A percentile compares a stretch with the other conserved stretches of the same genome.
Conservation (phyloP, 495 filamentous ascomycete species). For the Monascus purpureus region DNA sequence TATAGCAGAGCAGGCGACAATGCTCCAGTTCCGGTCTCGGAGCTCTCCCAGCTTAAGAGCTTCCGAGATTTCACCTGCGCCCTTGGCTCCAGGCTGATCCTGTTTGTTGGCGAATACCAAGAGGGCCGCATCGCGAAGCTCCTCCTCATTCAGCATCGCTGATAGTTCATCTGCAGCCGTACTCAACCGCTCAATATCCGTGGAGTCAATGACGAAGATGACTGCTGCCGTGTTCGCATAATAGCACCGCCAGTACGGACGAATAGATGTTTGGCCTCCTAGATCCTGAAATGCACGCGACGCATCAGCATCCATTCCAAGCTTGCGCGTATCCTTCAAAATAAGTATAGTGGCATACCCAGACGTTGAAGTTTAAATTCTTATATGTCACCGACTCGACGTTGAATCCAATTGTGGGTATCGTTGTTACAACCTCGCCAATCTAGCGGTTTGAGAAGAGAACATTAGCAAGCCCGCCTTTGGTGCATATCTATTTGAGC, state of each 20-base stretch:
- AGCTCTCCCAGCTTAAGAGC: conserved; percentile 79
- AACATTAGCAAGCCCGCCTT: conserved; percentile 7
- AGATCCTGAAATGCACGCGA: conserved; percentile 49
- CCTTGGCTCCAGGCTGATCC: conserved; percentile 93
- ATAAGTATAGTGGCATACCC: conserved; percentile 55
- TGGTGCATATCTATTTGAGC: not conserved
- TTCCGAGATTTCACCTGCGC: conserved; percentile 91
- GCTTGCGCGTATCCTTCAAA: too few species aligned
- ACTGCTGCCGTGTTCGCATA: conserved; percentile 99
- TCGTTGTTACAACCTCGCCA: conserved; percentile 95
- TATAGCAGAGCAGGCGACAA: conserved; percentile 91
- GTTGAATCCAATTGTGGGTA: conserved; percentile 98
- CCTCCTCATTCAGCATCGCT: conserved; percentile 94
- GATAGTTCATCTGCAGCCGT: conserved; percentile 86
- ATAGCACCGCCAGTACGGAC: conserved; percentile 98
- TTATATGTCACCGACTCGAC: conserved; percentile 96
- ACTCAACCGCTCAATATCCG: conserved; percentile 85
- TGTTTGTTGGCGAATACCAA: conserved; percentile 99
- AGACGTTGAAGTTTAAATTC: conserved; percentile 97
- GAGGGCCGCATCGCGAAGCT: conserved; percentile 80
- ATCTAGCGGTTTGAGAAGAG: conserved; percentile 42
- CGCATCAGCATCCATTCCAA: conserved; percentile 4
- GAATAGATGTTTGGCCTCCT: conserved; percentile 90
- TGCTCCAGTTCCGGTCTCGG: conserved; percentile 96
- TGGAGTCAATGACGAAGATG: conserved; percentile 95